Percentiles rank a stretch among this genome's conserved stretches.
phyloP scores from a whole-genome alignment of 495 filamentous ascomycete genomes.

The Penicillium lividum region DNA sequence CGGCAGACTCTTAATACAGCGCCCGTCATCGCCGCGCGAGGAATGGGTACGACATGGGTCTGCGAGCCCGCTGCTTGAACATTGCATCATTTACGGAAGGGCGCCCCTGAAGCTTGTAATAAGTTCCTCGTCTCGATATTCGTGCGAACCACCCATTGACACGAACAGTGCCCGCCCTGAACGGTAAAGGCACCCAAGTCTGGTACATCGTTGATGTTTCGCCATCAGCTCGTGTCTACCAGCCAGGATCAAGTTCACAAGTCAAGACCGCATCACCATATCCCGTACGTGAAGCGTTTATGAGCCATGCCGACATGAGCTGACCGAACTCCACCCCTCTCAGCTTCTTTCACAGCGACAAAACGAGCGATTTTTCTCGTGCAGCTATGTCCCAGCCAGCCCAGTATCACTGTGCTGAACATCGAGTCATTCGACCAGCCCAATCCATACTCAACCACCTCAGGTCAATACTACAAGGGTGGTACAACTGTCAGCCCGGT shows the following conservation, averaged over 20 bases:
- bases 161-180: no score
- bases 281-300: background rate
- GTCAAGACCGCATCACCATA: conserved; percentile 2
- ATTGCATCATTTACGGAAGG: conserved; percentile 8
- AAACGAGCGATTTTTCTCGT: background rate
- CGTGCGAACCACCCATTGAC: no score
- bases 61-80: conserved; percentile 2
- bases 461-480: background rate
- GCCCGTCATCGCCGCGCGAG: background rate
- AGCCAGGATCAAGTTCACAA: background rate
- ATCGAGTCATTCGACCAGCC: conserved; percentile 1
- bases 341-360: background rate
- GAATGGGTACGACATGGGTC: background rate
- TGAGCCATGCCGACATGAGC: background rate
- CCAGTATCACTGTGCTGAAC: background rate
- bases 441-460: background rate
- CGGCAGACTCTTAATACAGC: background rate
- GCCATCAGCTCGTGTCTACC: background rate
- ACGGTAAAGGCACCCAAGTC: background rate
- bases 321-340: background rate
- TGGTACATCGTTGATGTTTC: background rate
- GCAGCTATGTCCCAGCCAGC: background rate
- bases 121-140: background rate
- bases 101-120: conserved; percentile 1
- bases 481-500: conserved; percentile 1